Evolutionary conservation across 805 yeast species (phyloP).

Genomic region (Schwanniomyces polymorphus): DNA sequence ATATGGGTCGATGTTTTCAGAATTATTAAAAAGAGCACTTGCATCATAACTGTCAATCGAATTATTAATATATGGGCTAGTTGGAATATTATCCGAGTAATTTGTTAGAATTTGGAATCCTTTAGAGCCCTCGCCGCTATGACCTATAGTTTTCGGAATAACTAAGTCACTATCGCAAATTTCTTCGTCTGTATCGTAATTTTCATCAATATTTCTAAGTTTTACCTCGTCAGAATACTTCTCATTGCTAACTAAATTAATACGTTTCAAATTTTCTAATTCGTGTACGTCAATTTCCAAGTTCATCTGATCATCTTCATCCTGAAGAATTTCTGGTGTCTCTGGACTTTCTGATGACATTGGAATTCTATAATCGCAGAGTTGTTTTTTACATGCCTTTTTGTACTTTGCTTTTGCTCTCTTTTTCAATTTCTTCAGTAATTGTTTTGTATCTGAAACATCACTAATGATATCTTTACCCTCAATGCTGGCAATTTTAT

Average conservation of each 20-base stretch:
- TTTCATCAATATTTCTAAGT: neutral
- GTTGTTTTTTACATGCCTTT: neutral
- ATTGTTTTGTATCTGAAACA: neutral
- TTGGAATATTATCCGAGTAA: neutral
- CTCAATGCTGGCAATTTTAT: constrained; percentile 1
- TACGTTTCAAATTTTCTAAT: neutral
- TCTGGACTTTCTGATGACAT: neutral
- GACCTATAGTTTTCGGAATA: neutral
- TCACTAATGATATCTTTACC: neutral
- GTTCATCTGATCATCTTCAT: neutral
- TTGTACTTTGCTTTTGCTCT: neutral
- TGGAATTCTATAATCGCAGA: neutral
- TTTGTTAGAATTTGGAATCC: neutral
- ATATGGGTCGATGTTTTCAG: neutral
- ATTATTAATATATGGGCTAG: neutral
- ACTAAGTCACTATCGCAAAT: neutral
- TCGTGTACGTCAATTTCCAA: neutral
- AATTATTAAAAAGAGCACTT: neutral
- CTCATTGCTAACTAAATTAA: neutral
- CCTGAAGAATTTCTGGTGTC: neutral
- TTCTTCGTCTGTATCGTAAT: neutral
- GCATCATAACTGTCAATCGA: neutral
- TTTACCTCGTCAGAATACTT: neutral
- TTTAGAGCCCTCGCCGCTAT: neutral
- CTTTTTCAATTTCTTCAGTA: neutral